Evolutionary conservation across 495 filamentous ascomycete genomes (phyloP), one percentile per base, ranked within the genome.

Genomic region (Ascodesmis nigricans): DNA sequence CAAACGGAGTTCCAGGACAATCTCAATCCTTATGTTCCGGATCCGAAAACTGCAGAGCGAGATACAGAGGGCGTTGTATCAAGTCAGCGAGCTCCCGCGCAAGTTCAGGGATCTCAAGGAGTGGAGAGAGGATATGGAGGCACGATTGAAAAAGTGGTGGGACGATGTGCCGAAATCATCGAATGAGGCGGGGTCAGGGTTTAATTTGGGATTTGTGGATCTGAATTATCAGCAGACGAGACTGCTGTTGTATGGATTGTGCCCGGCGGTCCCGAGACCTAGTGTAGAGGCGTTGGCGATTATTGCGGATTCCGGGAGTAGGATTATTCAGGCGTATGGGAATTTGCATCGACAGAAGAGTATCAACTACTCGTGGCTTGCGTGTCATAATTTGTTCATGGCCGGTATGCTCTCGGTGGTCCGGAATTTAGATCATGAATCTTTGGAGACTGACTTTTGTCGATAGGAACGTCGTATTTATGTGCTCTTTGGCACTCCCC

Each of bases 341-440:
- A 56, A 62, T 30, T 58, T 55, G 25, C 63, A 63, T 30, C 57
- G 56, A 5, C 53, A 59, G 19, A 60, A 58, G 22, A 64, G 62
- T 35, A 51, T 66, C 8, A 66, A 65, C 38, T 66, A 63, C 54
- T 63, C 63, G 14, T 66, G 63, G 63, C 49, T 66, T 28, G 62
- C 63, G 0, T 53, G 64, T 22, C 63, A 61, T 35, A 63, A 66
- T 38, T 40, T 63, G 15, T 66, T 64, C 31, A 63, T 61, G 43
- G 63, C 63, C 1, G 61, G 60, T 63, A 33, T 1, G 18, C 8
- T 10, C 1, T 21, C 16, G n/a, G n/a, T n/a, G n/a, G n/a, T n/a
- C n/a, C n/a, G n/a, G n/a, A n/a, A n/a, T n/a, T n/a, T n/a, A n/a
- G n/a, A n/a, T n/a, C n/a, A n/a, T n/a, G n/a, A n/a, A n/a, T n/a